Base-by-base conservation (phyloP, 2,329 filamentous ascomycete genomes). In the Aureobasidium pullulans region DNA sequence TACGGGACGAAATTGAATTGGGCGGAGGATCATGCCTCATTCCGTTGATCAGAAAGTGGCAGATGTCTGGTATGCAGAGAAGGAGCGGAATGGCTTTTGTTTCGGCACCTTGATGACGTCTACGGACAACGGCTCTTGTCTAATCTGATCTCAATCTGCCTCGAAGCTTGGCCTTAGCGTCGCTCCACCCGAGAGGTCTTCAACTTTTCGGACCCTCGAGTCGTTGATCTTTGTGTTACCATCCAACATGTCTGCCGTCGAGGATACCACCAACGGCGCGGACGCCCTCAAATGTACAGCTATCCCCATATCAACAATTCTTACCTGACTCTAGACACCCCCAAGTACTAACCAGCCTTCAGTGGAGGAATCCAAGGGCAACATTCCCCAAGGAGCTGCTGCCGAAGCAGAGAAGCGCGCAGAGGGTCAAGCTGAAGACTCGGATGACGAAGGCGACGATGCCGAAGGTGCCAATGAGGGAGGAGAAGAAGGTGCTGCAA, bases 391-490 rank as follows among this genome's bases (percentile, higher is more conserved):
- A 49, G 61, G 59, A 42, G 59, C 44, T 47, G 37, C 61, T 8
- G 42, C 53, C n/a, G 59, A 48, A 46, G 36, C 52, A 53, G 56
- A 62, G 50, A 67, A 67, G 43, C 64, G 62, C 23, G 62, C 63
- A n/a, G 68, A 66, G 34, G 69, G 64, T 61, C 64, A 70, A n/a
- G 62, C 65, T 65, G 68, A 69, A 60, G 70, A 72, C 46, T 72
- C 71, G 0, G 71, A 73, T 59, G 70, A 72, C 47, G 71, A 72
- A 11, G 71, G 70, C 39, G 70, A 72, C 49, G 70, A 71, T 7
- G 70, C 71, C 57, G 70, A 72, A 57, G 70, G 69, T n/a, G 70
- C 70, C 19, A 68, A 64, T 47, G 69, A 71, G 43, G 68, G 68
- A 15, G 63, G 60, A 50, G 69, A 68, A 34, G 66, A 69, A 16